Evolutionary conservation across 768 basidiomycete genomes (phyloP), one percentile per base, ranked within the genome.

Genomic region (Leucocoprinus sp.): DNA sequence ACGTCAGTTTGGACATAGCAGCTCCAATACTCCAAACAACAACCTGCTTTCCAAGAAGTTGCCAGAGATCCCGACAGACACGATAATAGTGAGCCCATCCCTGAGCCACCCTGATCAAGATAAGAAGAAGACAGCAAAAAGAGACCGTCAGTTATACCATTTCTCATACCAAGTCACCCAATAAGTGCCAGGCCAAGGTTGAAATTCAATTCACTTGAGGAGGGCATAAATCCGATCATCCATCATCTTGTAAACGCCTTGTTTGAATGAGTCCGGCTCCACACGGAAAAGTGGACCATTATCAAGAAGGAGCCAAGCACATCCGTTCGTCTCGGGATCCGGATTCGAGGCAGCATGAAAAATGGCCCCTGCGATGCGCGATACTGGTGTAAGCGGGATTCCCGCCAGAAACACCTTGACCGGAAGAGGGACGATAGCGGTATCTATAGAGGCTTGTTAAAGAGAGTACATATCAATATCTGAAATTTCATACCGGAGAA

Each of bases 401-500:
- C 76, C 78, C 1, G 70, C 68, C 8, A 76, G 59, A 45, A 70
- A 37, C 14, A 72, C 46, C 50, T 69, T 74, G 2, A 66, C 42
- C 1, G 59, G 47, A 15, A 61, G 45, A 4, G 64, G 60, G 1
- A 78, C 56, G 46, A 78, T 74, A 26, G 55, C 63, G 11, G 75
- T 78, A 36, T 76, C 74, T 71, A 52, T 17, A 14, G 37, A 49
- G 17, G 46, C 19, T 43, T 12, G 36, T 14, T 8, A 15, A 28
- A 36, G 22, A 29, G 43, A 37, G n/a, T n/a, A n/a, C n/a, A n/a
- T n/a, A n/a, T n/a, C n/a, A n/a, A n/a, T n/a, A n/a, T n/a, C n/a
- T n/a, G n/a, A n/a, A n/a, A n/a, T n/a, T n/a, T 40, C 59, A 45
- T 38, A 72, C 76, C 71, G 39, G 71, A 71, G 50, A 77, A 78